Evolutionary conservation across 768 basidiomycete genomes (phyloP), one percentile per base, ranked within the genome.

Genomic region (Russula vinacea): DNA sequence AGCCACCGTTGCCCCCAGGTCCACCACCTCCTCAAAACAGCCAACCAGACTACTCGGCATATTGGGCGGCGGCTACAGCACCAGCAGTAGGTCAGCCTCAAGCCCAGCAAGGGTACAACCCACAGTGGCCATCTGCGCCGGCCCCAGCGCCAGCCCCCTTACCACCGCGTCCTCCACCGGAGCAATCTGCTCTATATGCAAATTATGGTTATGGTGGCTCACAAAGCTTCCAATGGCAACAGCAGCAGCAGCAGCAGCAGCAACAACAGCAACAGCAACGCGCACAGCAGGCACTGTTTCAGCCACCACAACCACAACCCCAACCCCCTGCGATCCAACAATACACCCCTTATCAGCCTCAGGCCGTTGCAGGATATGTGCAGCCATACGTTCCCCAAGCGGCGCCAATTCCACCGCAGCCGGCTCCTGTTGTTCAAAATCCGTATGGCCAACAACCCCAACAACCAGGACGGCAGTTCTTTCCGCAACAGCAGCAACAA

Each of bases 161-260:
- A 11, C 81, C 84, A 40, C 81, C 85, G 50, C 79, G 87, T 55
- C 87, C 88, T 37, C 79, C 89, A 37, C 79, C 88, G 16, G 89
- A 92, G 68, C 91, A 93, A 71, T 89, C 87, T 72, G 87, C 89
- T 29, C 76, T 94, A 24, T 95, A 94, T 72, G 91, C 92, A 1
- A 94, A 94, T 72, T 95, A 95, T 71, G 93, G 93, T 37, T 95
- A 96, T 73, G 90, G 91, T 2, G 81, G 84, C 54, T 87, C 89
- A 68, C 76, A 77, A 70, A 78, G 75, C 65, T 72, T 78, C 64
- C 77, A 81, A 70, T 85, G 85, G 83, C 86, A 85, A 65, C 81
- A 83, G 60, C 86, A 87, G 69, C 87, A 87, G 50, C 85, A 84
- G 49, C 86, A 86, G 61, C 86, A 88, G 70, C 88, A 83, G 61